Evolutionary conservation across 23 red algal genomes (phyloP).

Genomic region (Gracilaria gracilis): DNA sequence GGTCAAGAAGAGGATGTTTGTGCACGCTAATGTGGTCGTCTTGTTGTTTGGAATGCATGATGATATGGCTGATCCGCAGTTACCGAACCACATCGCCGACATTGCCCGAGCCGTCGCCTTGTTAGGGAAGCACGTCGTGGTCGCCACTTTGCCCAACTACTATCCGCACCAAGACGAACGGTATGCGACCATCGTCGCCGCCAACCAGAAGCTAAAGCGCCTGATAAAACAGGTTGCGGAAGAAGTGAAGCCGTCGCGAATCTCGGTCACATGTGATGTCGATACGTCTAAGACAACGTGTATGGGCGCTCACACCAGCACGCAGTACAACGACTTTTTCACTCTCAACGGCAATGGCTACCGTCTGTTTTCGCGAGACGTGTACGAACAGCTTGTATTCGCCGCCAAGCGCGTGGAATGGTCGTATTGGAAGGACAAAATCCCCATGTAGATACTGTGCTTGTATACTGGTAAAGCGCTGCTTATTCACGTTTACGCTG

Average conservation of each 20-base stretch:
- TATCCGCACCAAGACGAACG: slow-evolving; percentile 25
- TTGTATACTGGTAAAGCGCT: background rate
- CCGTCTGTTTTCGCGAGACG: slow-evolving; percentile 43
- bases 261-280: slow-evolving; percentile 12
- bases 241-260: slow-evolving; percentile 1
- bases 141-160: slow-evolving; percentile 36
- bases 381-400: slow-evolving; percentile 36
- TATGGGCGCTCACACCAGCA: slow-evolving; percentile 34
- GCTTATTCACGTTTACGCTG: background rate
- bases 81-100: background rate
- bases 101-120: slow-evolving; percentile 12
- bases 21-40: slow-evolving; percentile 37
- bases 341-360: slow-evolving; percentile 51
- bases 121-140: slow-evolving; percentile 42
- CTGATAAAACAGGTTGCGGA: slow-evolving; percentile 15
- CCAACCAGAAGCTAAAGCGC: background rate
- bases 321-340: slow-evolving; percentile 25
- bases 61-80: slow-evolving; percentile 7
- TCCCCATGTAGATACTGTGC: background rate
- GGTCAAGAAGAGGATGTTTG: slow-evolving; percentile 25
- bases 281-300: slow-evolving; percentile 42
- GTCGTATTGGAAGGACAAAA: slow-evolving; percentile 44
- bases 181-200: background rate
- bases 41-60: slow-evolving; percentile 53
- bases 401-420: slow-evolving; percentile 66